Evolutionary conservation across 2,329 filamentous ascomycete genomes (phyloP).

Genomic region (Arthrobotrys conoides): DNA sequence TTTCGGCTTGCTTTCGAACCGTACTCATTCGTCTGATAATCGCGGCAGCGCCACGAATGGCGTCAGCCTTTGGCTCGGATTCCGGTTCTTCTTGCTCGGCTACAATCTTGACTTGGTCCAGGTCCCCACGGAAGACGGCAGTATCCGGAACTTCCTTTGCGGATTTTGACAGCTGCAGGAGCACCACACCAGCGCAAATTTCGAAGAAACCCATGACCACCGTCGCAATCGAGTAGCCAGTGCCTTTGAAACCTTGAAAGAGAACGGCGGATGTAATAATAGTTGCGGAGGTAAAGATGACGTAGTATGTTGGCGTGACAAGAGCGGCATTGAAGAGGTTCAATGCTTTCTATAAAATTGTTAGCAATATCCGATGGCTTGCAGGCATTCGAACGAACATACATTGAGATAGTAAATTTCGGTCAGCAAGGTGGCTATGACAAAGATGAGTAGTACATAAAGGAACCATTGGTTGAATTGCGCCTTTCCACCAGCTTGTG

Average conservation of each 20-base stretch:
- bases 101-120: conserved; percentile 95
- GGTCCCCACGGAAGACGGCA: conserved; percentile 89
- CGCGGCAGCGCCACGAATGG: conserved; percentile 89
- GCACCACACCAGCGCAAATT: conserved; percentile 91
- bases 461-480: conserved; percentile 99
- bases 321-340: conserved; percentile 97
- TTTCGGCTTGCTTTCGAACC: conserved; percentile 81
- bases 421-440: conserved; percentile 86
- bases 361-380: conserved; percentile 1
- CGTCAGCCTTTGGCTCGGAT: conserved; percentile 94
- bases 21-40: conserved; percentile 86
- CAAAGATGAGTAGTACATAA: conserved; percentile 91
- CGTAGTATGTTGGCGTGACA: conserved; percentile 98
- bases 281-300: conserved; percentile 96
- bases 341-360: conserved; percentile 83
- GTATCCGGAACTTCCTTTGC: conserved; percentile 96
- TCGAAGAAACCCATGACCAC: conserved; percentile 93
- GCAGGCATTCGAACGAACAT: conserved; percentile 69
- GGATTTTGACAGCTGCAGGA: conserved; percentile 96
- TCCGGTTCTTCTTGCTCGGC: conserved; percentile 97
- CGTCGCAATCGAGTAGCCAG: conserved; percentile 77
- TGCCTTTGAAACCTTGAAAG: conserved; percentile 94
- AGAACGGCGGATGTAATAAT: conserved; percentile 94
- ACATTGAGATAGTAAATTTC: conserved; percentile 98
- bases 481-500: conserved; percentile 82